Percentiles rank a stretch among this genome's conserved stretches.
phyloP scores from a whole-genome alignment of 352 stramenopile species.

The Phytophthora aleatoria region DNA sequence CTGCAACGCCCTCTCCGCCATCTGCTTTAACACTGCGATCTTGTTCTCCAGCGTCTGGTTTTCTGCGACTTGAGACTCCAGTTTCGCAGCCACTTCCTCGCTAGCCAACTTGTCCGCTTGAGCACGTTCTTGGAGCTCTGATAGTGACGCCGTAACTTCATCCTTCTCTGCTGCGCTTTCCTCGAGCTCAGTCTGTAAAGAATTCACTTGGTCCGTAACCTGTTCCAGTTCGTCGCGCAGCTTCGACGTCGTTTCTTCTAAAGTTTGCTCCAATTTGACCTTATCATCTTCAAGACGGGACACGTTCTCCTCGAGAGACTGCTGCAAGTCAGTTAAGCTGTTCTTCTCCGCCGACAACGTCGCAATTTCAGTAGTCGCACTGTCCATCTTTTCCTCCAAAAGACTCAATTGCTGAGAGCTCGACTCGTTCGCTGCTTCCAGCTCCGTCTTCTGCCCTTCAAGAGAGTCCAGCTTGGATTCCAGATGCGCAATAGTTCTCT shows the following conservation, averaged over 20 bases:
- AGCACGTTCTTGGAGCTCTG: conserved; percentile 17
- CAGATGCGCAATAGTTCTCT: conserved; percentile 38
- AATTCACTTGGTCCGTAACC: conserved; percentile 19
- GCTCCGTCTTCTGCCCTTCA: conserved; percentile 44
- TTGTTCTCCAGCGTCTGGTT: conserved; percentile 40
- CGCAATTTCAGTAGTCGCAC: conserved; percentile 28
- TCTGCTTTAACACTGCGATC: conserved; percentile 32
- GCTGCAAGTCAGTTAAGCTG: conserved; percentile 32
- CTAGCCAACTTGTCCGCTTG: conserved; percentile 30
- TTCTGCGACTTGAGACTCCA: conserved; percentile 31
- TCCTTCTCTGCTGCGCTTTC: conserved; percentile 31
- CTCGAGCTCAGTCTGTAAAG: conserved; percentile 27
- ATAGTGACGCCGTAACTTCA: conserved; percentile 10
- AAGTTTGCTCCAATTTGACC: conserved; percentile 39
- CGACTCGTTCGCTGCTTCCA: conserved; percentile 34
- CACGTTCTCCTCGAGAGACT: conserved; percentile 44
- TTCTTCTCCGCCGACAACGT: conserved; percentile 34
- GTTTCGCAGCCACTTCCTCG: conserved; percentile 22
- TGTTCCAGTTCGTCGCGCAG: conserved; percentile 36
- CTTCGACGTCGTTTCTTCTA: conserved; percentile 40
- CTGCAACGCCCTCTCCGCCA: conserved; percentile 41
- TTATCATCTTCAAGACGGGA: conserved; percentile 45
- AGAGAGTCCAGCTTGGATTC: conserved; percentile 39
- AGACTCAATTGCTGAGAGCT: conserved; percentile 26
- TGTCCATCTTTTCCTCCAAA: conserved; percentile 31